Evolutionary conservation across 495 filamentous ascomycete species (phyloP), one percentile per base, ranked within the genome.

Genomic region (Clavariopsis aquatica): DNA sequence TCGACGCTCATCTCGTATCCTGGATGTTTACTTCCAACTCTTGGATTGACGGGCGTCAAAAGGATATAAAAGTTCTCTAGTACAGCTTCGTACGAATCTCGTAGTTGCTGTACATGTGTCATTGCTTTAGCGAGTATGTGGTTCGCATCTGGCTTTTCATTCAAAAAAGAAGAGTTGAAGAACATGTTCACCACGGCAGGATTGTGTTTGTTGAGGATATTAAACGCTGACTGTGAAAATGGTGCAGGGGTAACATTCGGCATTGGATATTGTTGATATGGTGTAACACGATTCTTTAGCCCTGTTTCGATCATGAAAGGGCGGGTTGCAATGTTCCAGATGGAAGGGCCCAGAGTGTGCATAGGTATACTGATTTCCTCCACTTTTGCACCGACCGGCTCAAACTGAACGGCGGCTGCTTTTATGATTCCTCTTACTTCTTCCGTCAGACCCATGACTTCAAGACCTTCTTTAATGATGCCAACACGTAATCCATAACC

Each of bases 161-260:
- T 41, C 15, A 62, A 15, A 31, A 59, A 61, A 19, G 57, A 49
- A 10, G 52, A 58, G 20, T 62, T 66, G 24, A 66, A 66, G 20
- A 66, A 47, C 45, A 66, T 59, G 49, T 66, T 66, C 57, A 62
- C 58, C 20, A 62, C 58, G 2, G 57, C 64, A 22, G 64, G 64
- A 38, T 66, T 66, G 38, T 61, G 58, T n/a, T 60, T 66, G 24
- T 60, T 56, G 24, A 66, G 27, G 0, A 55, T 28, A 1, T 66
- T 57, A 27, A 61, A 56, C n/a, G 52, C 24, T 10, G 54, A 41
- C 36, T 66, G 64, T 23, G 53, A 36, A 24, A 65, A 53, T 2
- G 29, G 12, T 13, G 55, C 19, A 22, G 62, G 55, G 27, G 28
- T 29, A 10, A 65, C 38, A 52, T 60, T 46, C 17, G 55, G 62